A percentile compares a stretch with the other conserved stretches of the same genome.
phyloP scores from a whole-genome alignment of 2,329 filamentous ascomycete species.

The Epichloe sp. region DNA sequence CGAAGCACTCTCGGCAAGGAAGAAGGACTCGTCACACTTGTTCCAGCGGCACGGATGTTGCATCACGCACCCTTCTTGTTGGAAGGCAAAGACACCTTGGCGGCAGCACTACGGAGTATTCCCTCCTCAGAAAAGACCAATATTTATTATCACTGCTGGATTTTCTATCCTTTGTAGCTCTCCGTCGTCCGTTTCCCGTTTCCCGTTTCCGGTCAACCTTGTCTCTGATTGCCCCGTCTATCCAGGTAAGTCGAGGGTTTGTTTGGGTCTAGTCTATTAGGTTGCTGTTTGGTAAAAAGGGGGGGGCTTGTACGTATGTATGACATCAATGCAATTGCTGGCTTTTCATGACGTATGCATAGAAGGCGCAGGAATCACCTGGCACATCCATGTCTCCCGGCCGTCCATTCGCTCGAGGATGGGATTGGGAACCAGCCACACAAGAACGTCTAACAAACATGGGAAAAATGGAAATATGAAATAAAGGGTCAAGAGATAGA shows the following conservation, averaged over 20 bases:
- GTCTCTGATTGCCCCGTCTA: not conserved
- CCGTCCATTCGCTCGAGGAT: no score
- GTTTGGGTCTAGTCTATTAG: not conserved
- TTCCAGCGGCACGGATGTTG: not conserved
- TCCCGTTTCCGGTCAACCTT: not conserved
- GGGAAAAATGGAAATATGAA: no score
- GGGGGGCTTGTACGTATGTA: no score
- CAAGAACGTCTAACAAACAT: no score
- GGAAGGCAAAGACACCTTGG: not conserved
- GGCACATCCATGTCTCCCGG: no score
- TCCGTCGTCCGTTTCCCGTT: not conserved
- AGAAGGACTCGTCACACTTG: not conserved
- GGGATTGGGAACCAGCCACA: no score
- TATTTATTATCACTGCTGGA: not conserved
- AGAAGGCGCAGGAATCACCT: no score
- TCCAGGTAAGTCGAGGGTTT: not conserved
- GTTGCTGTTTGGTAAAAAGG: no score
- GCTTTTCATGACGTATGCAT: no score
- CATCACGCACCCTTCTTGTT: not conserved
- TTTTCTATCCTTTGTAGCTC: not conserved
- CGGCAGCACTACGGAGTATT: not conserved
- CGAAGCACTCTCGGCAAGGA: not conserved
- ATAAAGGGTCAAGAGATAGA: no score
- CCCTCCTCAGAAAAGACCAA: not conserved
- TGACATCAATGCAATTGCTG: no score